A percentile compares a stretch with the other conserved stretches of the same genome.
Conservation (phyloP, 2,329 filamentous ascomycete genomes). For the Ambrosiella cleistominuta region DNA sequence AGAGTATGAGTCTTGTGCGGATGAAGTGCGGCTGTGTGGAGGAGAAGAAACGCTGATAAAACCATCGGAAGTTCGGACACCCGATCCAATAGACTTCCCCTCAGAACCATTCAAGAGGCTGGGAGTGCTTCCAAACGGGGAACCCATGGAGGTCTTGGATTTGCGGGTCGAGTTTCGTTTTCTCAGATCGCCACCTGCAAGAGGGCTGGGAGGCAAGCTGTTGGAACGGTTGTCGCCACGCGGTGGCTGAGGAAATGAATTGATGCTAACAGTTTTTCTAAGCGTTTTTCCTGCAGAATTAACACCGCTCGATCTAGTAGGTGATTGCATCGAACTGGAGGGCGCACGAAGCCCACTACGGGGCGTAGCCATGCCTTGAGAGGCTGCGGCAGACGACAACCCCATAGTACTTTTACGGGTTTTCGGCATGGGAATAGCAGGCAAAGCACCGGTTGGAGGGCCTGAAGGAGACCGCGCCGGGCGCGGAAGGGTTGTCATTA, state of each 20-base stretch:
- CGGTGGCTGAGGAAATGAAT: slow-evolving; percentile 81
- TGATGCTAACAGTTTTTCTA: slow-evolving; percentile 81
- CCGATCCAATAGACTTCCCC: slow-evolving; percentile 50
- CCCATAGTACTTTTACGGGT: slow-evolving; percentile 47
- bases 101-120: slow-evolving; percentile 69
- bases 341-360: slow-evolving; percentile 42
- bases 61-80: slow-evolving; percentile 53
- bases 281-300: slow-evolving; percentile 50
- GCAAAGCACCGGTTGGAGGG: slow-evolving; percentile 54
- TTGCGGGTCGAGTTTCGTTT: slow-evolving; percentile 27
- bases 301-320: slow-evolving; percentile 37
- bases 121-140: slow-evolving; percentile 37
- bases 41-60: slow-evolving; percentile 64
- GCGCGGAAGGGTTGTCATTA: slow-evolving; percentile 46
- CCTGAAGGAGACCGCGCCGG: slow-evolving; percentile 49
- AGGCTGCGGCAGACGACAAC: slow-evolving; percentile 20
- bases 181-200: slow-evolving; percentile 33
- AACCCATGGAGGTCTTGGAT: slow-evolving; percentile 37
- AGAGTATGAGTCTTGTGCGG: slow-evolving; percentile 79
- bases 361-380: slow-evolving; percentile 30
- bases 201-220: slow-evolving; percentile 45
- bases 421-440: slow-evolving; percentile 56
- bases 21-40: slow-evolving; percentile 77
- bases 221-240: slow-evolving; percentile 40
- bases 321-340: slow-evolving; percentile 32